Conservation (phyloP, 2,329 filamentous ascomycete genomes). For the Lachnellula occidentalis region DNA sequence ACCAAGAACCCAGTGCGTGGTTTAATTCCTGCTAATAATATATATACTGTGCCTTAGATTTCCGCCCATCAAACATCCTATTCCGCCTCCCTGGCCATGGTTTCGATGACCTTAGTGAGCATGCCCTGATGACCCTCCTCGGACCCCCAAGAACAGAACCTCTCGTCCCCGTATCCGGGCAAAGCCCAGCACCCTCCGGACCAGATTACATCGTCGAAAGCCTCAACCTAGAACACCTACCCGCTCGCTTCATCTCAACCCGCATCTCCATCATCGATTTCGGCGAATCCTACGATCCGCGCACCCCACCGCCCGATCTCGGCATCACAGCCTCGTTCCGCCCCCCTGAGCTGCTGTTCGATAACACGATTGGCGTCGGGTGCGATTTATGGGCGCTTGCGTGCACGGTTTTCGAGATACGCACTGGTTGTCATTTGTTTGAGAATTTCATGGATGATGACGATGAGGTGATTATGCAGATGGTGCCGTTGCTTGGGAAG, state of each 20-base stretch:
- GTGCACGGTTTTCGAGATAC: constrained; percentile 12
- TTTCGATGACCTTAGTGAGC: constrained; percentile 5
- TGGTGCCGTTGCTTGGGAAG: constrained; percentile 13
- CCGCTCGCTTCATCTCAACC: constrained; percentile 8
- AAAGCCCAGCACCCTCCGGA: constrained; percentile 7
- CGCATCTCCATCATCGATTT: constrained; percentile 10
- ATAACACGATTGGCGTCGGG: constrained; percentile 3
- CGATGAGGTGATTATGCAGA: constrained; percentile 10
- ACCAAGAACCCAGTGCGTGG: background rate
- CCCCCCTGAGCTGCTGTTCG: constrained; percentile 8
- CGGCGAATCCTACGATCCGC: constrained; percentile 8
- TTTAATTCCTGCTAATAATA: background rate
- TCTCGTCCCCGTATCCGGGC: constrained; percentile 9
- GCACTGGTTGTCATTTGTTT: constrained; percentile 6
- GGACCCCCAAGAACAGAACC: constrained; percentile 8
- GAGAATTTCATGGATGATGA: constrained; percentile 10
- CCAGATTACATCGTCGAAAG: constrained; percentile 10
- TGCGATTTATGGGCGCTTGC: constrained; percentile 8
- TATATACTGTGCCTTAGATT: constrained; percentile 3
- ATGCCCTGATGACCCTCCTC: constrained; percentile 5
- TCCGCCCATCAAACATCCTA: constrained; percentile 10
- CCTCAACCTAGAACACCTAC: constrained; percentile 7
- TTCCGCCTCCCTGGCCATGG: constrained; percentile 3
- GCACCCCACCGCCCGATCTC: constrained; percentile 4
- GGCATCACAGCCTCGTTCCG: constrained; percentile 6